phyloP scores from a whole-genome alignment of 2,329 filamentous ascomycete species.

The Onygenales sp. region DNA sequence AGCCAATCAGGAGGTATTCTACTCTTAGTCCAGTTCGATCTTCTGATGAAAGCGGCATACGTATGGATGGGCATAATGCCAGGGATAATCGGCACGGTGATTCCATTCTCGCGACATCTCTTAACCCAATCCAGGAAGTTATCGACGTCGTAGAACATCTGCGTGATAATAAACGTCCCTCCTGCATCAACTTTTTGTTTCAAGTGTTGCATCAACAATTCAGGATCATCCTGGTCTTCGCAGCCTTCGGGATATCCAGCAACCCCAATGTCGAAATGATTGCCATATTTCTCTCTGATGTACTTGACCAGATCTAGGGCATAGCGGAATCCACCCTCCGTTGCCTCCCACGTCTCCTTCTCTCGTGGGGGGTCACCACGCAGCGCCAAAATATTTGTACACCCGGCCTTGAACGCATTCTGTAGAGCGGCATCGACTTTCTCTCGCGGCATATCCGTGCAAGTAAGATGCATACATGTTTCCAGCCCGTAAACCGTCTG shows the following conservation, averaged over 20 bases:
- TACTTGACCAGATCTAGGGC: constrained; percentile 83
- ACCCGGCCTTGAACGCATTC: constrained; percentile 86
- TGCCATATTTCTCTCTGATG: constrained; percentile 67
- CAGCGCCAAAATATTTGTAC: constrained; percentile 92
- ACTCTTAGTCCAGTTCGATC: constrained; percentile 86
- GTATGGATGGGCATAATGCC: constrained; percentile 94
- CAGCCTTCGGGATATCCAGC: constrained; percentile 94
- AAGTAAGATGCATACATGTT: constrained; percentile 98
- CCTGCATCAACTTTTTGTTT: constrained; percentile 97
- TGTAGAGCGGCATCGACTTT: constrained; percentile 84
- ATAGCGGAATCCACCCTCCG: constrained; percentile 80
- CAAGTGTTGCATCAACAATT: constrained; percentile 76
- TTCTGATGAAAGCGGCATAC: constrained; percentile 81
- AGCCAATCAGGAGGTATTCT: constrained; percentile 74
- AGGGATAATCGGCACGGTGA: constrained; percentile 72
- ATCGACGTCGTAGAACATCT: constrained; percentile 99
- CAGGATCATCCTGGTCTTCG: constrained; percentile 84
- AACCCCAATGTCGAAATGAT: constrained; percentile 95
- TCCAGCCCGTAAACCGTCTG: constrained; percentile 93
- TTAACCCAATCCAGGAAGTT: constrained; percentile 87
- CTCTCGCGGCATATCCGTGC: constrained; percentile 91
- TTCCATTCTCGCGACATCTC: constrained; percentile 76
- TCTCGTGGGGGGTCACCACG: constrained; percentile 90
- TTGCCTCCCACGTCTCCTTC: constrained; percentile 84
- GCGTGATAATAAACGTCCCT: constrained; percentile 87